Evolutionary conservation across 306 rosid genomes (phyloP).

Genomic region (Vigna reflexopilosa): DNA sequence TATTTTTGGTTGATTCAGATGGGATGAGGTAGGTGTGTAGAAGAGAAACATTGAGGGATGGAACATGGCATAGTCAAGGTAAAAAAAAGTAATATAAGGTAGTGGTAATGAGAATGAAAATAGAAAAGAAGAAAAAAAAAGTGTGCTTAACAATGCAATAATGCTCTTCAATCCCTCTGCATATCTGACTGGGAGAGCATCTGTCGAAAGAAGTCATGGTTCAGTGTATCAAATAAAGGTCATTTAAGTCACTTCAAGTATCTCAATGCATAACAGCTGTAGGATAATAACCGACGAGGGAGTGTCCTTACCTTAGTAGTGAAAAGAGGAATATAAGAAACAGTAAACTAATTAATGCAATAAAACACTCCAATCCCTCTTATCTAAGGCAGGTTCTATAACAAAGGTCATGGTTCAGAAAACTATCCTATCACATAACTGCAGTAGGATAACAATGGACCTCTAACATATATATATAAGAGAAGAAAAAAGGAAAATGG

Average conservation of each 20-base stretch:
- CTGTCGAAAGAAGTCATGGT: neutral
- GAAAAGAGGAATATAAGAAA: neutral
- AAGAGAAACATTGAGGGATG: slow-evolving; percentile 9
- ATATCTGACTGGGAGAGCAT: neutral
- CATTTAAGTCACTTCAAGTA: neutral
- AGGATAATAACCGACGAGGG: neutral
- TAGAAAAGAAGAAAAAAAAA: slow-evolving; percentile 14
- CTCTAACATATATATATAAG: neutral
- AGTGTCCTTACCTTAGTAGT: neutral
- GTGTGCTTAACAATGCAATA: neutral
- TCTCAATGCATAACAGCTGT: neutral
- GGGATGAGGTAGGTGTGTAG: neutral
- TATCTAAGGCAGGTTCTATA: neutral
- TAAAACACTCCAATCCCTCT: neutral
- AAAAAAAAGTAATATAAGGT: neutral
- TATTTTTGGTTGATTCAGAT: neutral
- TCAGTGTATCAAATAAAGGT: neutral
- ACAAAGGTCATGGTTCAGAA: neutral
- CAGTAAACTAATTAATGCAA: slow-evolving; percentile 1
- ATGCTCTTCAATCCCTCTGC: neutral
- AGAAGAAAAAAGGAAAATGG: neutral
- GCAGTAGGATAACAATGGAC: neutral
- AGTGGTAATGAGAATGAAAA: neutral
- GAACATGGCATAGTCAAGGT: neutral
- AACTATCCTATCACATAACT: neutral